Evolutionary conservation across 164 flowering plant genomes (phyloP).

Genomic region (Sextonia rubra): DNA sequence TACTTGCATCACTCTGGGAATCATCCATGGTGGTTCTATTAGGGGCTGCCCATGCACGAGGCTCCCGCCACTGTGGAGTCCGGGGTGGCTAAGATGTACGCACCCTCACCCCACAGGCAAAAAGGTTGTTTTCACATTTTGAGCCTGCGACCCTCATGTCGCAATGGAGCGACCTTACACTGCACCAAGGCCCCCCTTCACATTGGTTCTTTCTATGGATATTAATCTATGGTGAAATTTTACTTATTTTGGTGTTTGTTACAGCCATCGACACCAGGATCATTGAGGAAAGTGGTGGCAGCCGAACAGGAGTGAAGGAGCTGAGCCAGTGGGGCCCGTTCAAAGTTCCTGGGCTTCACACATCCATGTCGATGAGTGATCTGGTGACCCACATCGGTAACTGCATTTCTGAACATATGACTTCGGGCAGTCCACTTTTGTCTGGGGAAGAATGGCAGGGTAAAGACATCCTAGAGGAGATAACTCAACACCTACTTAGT

Average conservation of each 20-base stretch:
- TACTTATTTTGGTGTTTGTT: neutral
- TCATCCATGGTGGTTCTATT: too few species aligned
- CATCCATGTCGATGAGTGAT: slow-evolving; percentile 77
- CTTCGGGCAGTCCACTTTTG: slow-evolving; percentile 39
- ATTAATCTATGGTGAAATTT: neutral
- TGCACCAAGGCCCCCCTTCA: too few species aligned
- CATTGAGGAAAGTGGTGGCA: slow-evolving; percentile 37
- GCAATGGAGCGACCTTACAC: too few species aligned
- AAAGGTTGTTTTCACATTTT: too few species aligned
- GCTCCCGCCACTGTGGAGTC: too few species aligned
- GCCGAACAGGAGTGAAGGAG: slow-evolving; percentile 24
- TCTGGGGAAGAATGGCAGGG: slow-evolving; percentile 28
- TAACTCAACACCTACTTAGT: slow-evolving; percentile 57
- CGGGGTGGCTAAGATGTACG: too few species aligned
- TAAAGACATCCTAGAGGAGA: slow-evolving; percentile 51
- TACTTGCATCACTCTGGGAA: too few species aligned
- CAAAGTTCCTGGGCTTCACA: slow-evolving; percentile 56
- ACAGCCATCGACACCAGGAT: slow-evolving; percentile 46
- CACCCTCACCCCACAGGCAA: too few species aligned
- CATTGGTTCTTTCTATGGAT: neutral
- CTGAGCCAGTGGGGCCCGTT: slow-evolving; percentile 43
- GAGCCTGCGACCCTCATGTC: too few species aligned
- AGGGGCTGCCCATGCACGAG: too few species aligned
- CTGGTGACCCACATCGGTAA: slow-evolving; percentile 65
- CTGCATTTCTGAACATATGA: slow-evolving; percentile 59